Base-by-base conservation (phyloP, 2,329 filamentous ascomycete genomes). In the Amauroascus verrucosus region DNA sequence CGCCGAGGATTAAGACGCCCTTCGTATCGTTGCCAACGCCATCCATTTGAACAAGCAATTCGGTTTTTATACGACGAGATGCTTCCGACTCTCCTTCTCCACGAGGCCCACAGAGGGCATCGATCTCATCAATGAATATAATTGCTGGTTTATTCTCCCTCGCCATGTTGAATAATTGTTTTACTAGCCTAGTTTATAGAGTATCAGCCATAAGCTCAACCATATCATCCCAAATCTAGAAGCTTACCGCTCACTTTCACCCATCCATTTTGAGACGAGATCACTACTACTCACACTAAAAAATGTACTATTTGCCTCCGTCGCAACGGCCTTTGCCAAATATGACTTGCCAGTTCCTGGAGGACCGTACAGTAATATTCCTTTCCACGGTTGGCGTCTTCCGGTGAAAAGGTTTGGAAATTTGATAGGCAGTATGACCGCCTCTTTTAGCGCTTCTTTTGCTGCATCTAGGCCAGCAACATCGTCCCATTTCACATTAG, bases 261-360 rank as follows among this genome's bases (percentile, higher is more conserved):
- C 93, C 93, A 98, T 98, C 93, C 93, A 98, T 69, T 98, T 98
- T 70, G 88, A 95, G 57, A 98, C 93, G 70, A 98, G 71, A 68
- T 98, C 93, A 66, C 88, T 95, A 77, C 88, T 95, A 72, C 88
- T 95, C 60, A 98, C 91, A 65, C 89, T 96, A 79, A 98, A 98
- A 69, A 98, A 98, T 2, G 93, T 97, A 71, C 90, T 96, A 71
- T 98, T 97, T 55, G 93, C 93, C 72, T 98, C 93, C 16, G 93
- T 98, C 51, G 93, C 93, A 48, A 98, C 91, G 1, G 93, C 93
- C 71, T 97, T 98, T 58, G 93, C 93, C 51, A 98, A 76, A 70
- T 96, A 96, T 76, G 86, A 93, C 77, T 98, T 98, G 74, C 93
- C 93, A 4, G 93, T 98, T 65, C 93, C 93, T 0, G 93, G 93